A percentile compares a stretch with the other conserved stretches of the same genome.
Evolutionary conservation across 441 rosid species (phyloP).

Genomic region (Euphorbia schlechtendalii): DNA sequence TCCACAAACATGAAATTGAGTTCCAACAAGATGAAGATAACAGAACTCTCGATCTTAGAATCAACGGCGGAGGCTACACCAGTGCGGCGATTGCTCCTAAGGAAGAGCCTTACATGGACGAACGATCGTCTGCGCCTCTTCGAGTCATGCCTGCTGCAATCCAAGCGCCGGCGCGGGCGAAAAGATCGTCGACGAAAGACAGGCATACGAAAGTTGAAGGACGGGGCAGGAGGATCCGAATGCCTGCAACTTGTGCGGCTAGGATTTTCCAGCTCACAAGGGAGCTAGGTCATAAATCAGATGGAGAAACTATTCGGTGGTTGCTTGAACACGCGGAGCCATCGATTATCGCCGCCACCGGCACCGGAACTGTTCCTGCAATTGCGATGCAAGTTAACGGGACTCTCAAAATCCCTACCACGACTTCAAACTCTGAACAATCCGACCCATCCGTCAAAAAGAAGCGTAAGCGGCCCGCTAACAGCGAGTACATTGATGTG

Average conservation of each 20-base stretch:
- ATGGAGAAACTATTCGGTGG: constrained; percentile 65
- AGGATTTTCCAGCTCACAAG: constrained; percentile 69
- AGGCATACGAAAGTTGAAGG: constrained; percentile 82
- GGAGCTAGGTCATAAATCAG: constrained; percentile 60
- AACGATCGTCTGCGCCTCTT: constrained; percentile 6
- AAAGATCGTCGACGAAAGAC: constrained; percentile 54
- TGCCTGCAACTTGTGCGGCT: constrained; percentile 64
- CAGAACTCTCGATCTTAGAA: constrained; percentile 27
- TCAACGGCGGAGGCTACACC: constrained; percentile 23
- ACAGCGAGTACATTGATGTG: constrained; percentile 52
- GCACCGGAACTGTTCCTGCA: constrained; percentile 70
- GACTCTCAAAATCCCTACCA: constrained; percentile 57
- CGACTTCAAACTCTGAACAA: constrained; percentile 21
- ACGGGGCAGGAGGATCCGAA: constrained; percentile 63
- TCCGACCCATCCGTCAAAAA: constrained; percentile 28
- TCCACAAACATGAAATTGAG: constrained; percentile 35
- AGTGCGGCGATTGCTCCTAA: constrained; percentile 27
- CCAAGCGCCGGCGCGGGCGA: constrained; percentile 30
- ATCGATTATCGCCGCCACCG: constrained; percentile 64
- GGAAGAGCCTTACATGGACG: constrained; percentile 37
- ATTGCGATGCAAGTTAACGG: constrained; percentile 75
- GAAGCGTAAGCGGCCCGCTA: constrained; percentile 48
- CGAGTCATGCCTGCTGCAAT: constrained; percentile 29
- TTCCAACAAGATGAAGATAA: constrained; percentile 25
- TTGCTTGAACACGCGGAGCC: constrained; percentile 55